Base-by-base conservation (phyloP, 2,329 filamentous ascomycete species). In the Penicillium aurantiogriseum region DNA sequence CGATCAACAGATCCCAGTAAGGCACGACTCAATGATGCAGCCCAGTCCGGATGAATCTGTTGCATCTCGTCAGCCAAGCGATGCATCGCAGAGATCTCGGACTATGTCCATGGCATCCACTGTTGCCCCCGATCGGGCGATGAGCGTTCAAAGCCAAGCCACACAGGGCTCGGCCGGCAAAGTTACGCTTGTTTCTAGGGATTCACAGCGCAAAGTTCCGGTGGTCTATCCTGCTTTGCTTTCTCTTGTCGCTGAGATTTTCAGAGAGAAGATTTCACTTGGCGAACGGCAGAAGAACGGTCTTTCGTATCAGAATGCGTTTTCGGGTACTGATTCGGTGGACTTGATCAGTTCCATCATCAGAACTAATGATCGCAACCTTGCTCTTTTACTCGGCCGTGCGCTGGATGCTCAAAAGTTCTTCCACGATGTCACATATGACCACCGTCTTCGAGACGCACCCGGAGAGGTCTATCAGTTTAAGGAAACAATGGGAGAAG, bases 351-450 rank as follows among this genome's bases (percentile, higher is more conserved):
- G 91, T 1, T 96, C 95, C 71, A 97, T 99, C 64, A 97, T 99
- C 75, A 89, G 95, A 70, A 99, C 94, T 1, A 96, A 91, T 0
- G 94, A 99, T 76, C 86, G 94, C 58, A 99, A 99, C 72, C 80
- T 99, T 59, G 94, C 94, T 11, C 80, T 99, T 48, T 84, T 99
- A 10, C 81, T 99, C 17, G 94, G 94, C 61, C 86, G 94, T 71
- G 92, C 94, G 42, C 80, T 99, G 59, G 94, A 99, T 77, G 94
- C 94, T 25, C 94, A 99, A 72, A 97, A 97, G 74, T 97, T 96
- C 79, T 99, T 99, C 73, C 94, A 99, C 78, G 94, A 99, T 81
- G 94, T 97, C 50, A 97, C 93, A 0, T 99, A 99, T 75, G 93
- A 97, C 68, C 94, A 99, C 75, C 86, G 94, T 47, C 80, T 99